Percentiles rank a stretch among this genome's conserved stretches.
Evolutionary conservation across 192 early-diverging fungal genomes (phyloP).

Genomic region (Allomyces macrogynus): DNA sequence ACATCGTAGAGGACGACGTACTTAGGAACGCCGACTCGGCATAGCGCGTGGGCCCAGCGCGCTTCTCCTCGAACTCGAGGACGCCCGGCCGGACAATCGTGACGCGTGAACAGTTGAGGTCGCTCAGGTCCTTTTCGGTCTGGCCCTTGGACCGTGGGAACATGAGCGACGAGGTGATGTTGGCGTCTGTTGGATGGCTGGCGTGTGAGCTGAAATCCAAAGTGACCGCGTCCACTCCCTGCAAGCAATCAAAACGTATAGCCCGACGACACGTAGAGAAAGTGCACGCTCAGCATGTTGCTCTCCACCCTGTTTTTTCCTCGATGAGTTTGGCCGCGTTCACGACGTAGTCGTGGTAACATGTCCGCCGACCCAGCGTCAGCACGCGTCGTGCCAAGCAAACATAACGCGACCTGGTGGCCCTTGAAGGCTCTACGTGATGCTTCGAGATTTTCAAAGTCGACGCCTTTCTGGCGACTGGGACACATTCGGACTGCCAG

Average conservation of each 20-base stretch:
- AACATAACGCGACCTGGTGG: conserved; percentile 44
- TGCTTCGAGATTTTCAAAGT: conserved; percentile 50
- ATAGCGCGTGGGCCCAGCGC: too few relatives aligned
- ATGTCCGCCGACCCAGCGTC: conserved; percentile 38
- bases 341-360: conserved; percentile 60
- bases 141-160: conserved; percentile 54
- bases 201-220: too few relatives aligned
- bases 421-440: conserved; percentile 16
- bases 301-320: conserved; percentile 18
- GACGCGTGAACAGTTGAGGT: conserved; percentile 36
- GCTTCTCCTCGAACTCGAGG: conserved; percentile 11
- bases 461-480: conserved; percentile 44
- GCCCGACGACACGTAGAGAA: conserved; percentile 23
- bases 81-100: conserved; percentile 41
- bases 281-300: conserved; percentile 20
- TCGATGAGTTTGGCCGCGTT: conserved; percentile 35
- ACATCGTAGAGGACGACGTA: too few relatives aligned
- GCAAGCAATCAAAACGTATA: conserved; percentile 5
- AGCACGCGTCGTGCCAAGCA: conserved; percentile 48
- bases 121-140: conserved; percentile 41
- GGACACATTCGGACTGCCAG: too few relatives aligned
- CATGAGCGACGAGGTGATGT: conserved; percentile 22
- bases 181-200: too few relatives aligned
- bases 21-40: too few relatives aligned
- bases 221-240: neutral